Percentiles rank a stretch among this genome's conserved stretches.
These are phyloP conservation scores for Apiospora marii DNA, from an alignment of 2,329 filamentous ascomycete genomes.

Conservation along the genomic window DNA sequence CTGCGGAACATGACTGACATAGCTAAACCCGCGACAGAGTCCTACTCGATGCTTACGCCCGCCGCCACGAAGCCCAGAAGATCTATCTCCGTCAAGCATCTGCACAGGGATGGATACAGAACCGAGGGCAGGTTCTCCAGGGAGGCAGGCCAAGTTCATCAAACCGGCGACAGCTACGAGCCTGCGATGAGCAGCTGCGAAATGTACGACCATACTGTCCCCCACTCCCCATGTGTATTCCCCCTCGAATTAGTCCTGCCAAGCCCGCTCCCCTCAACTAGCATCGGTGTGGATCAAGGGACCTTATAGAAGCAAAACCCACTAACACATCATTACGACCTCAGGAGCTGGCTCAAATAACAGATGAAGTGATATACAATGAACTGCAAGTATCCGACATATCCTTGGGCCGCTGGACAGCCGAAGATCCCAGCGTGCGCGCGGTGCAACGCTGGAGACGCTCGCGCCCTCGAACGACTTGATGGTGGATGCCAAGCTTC, in stretches of 20 bases:
- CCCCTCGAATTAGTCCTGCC: background rate
- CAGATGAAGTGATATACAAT: constrained; percentile 65
- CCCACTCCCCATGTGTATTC: background rate
- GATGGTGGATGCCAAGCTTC: constrained; percentile 33
- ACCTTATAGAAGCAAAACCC: background rate
- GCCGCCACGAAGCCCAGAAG: constrained; percentile 70
- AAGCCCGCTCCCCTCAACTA: background rate
- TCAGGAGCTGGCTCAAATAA: constrained; percentile 65
- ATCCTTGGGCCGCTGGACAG: constrained; percentile 66
- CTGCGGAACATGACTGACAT: background rate
- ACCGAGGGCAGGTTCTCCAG: constrained; percentile 60
- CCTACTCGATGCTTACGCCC: constrained; percentile 65
- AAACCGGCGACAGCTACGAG: constrained; percentile 57
- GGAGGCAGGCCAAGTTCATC: constrained; percentile 57
- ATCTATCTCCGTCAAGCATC: constrained; percentile 69
- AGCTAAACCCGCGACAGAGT: constrained; percentile 49
- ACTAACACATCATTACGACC: constrained; percentile 9
- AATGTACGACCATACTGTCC: too few relatives aligned
- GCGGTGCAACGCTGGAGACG: constrained; percentile 67
- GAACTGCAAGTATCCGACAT: constrained; percentile 63
- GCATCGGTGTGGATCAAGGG: background rate
- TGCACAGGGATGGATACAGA: constrained; percentile 66
- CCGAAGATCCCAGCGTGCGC: constrained; percentile 66
- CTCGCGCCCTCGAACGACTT: constrained; percentile 45
- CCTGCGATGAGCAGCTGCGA: constrained; percentile 65